Conservation (phyloP, 495 filamentous ascomycete species). For the Penicillium turbatum region DNA sequence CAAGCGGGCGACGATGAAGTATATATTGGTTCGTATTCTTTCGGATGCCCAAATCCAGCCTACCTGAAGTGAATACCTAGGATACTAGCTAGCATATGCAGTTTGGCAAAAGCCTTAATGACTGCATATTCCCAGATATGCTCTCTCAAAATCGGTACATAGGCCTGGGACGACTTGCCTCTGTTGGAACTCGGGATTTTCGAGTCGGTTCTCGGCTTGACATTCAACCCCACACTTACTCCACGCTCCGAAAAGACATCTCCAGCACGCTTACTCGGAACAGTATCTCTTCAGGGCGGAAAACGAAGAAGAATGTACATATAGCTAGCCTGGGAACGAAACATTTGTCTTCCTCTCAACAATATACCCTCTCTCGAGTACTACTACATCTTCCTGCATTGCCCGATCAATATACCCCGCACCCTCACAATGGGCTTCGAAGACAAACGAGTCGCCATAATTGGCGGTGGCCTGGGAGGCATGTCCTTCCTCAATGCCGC, state of each 20-base stretch:
- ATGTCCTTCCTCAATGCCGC: slow-evolving; percentile 39
- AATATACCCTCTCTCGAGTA: not conserved
- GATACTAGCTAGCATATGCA: not conserved
- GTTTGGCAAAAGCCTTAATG: not conserved
- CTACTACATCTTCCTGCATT: not conserved
- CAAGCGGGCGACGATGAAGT: too few relatives aligned
- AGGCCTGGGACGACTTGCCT: not conserved
- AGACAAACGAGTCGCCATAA: slow-evolving; percentile 45
- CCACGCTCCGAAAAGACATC: slow-evolving; percentile 23
- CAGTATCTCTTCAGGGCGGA: slow-evolving; percentile 13
- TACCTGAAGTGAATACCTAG: not conserved
- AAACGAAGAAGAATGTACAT: slow-evolving; percentile 11
- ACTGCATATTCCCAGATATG: not conserved
- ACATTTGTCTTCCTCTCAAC: not conserved
- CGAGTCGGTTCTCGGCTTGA: slow-evolving; percentile 10
- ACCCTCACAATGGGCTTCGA: slow-evolving; percentile 28
- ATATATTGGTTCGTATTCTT: not conserved
- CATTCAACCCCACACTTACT: slow-evolving; percentile 17
- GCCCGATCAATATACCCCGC: not conserved
- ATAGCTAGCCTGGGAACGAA: not conserved
- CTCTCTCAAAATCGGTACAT: too few relatives aligned
- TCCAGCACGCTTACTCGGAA: slow-evolving; percentile 17
- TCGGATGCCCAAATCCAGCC: not conserved
- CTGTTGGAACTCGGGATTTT: slow-evolving; percentile 12
- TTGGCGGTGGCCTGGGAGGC: slow-evolving; percentile 57